These are phyloP conservation scores for Scheffersomyces lignosus DNA, from an alignment of 805 yeast genomes.

Conservation along the genomic window DNA sequence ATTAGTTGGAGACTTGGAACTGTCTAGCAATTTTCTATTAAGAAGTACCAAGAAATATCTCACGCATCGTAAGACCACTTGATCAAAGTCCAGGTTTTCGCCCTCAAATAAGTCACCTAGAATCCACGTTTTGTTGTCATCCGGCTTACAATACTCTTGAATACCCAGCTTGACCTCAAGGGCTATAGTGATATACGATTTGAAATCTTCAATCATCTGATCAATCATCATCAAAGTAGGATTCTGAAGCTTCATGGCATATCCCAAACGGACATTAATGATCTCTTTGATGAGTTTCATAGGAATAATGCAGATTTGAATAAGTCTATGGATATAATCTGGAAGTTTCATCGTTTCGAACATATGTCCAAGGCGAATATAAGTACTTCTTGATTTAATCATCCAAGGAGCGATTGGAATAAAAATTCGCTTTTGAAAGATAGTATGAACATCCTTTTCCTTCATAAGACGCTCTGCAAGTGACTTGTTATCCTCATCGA, in stretches of 20 bases:
- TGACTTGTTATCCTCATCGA: slow-evolving; percentile 61
- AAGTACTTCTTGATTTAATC: slow-evolving; percentile 73
- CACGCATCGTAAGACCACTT: slow-evolving; percentile 70
- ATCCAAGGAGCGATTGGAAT: slow-evolving; percentile 77
- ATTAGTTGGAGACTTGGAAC: slow-evolving; percentile 59
- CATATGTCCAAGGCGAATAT: slow-evolving; percentile 56
- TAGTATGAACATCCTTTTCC: slow-evolving; percentile 70
- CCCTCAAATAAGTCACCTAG: slow-evolving; percentile 63
- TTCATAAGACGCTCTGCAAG: slow-evolving; percentile 83
- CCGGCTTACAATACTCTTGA: slow-evolving; percentile 56
- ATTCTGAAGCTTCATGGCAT: slow-evolving; percentile 74
- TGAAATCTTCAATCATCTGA: slow-evolving; percentile 85
- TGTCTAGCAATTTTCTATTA: slow-evolving; percentile 75
- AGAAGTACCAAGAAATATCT: slow-evolving; percentile 68
- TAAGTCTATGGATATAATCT: slow-evolving; percentile 62
- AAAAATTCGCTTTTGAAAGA: slow-evolving; percentile 70
- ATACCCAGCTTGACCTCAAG: slow-evolving; percentile 71
- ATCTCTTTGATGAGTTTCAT: slow-evolving; percentile 76
- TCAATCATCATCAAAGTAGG: slow-evolving; percentile 97
- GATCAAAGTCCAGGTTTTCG: slow-evolving; percentile 52
- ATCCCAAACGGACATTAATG: slow-evolving; percentile 67
- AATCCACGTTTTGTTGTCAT: slow-evolving; percentile 64
- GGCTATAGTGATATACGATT: slow-evolving; percentile 72
- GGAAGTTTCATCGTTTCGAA: slow-evolving; percentile 75
- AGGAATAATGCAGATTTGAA: slow-evolving; percentile 72